Percentiles rank a stretch among this genome's conserved stretches.
phyloP scores from a whole-genome alignment of 768 basidiomycete species.

The Suillus brevipes region DNA sequence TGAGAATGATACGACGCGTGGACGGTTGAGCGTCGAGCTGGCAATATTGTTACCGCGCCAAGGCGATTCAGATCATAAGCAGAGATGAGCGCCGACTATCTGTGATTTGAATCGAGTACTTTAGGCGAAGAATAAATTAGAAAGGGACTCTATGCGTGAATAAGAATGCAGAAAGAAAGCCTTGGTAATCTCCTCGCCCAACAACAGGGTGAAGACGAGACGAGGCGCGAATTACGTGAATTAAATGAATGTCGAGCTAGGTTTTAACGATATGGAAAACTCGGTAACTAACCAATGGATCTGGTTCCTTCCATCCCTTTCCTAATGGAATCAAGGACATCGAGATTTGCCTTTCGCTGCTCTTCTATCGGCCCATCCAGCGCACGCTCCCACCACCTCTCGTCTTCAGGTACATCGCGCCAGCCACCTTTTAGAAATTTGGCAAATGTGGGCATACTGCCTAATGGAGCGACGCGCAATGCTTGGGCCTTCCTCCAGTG shows the following conservation, averaged over 20 bases:
- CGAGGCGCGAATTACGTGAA: slow-evolving; percentile 7
- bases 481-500: slow-evolving; percentile 27
- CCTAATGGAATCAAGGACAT: slow-evolving; percentile 22
- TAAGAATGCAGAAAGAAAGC: background rate
- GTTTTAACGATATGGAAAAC: background rate
- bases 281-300: slow-evolving; percentile 11
- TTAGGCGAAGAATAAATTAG: background rate
- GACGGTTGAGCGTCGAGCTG: background rate
- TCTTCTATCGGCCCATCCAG: slow-evolving; percentile 50
- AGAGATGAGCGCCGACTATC: background rate
- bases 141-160: background rate
- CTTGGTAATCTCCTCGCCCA: background rate
- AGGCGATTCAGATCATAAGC: too few relatives aligned
- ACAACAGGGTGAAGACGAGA: background rate
- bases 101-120: background rate
- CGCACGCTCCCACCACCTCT: slow-evolving; percentile 71
- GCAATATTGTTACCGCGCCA: background rate
- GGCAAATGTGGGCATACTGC: slow-evolving; percentile 24
- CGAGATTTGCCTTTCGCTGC: slow-evolving; percentile 28
- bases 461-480: slow-evolving; percentile 24
- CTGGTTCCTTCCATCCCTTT: slow-evolving; percentile 23
- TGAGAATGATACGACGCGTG: background rate
- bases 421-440: slow-evolving; percentile 59
- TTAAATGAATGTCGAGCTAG: slow-evolving; percentile 20
- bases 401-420: slow-evolving; percentile 55